Conservation (phyloP, 192 early-diverging fungal genomes). For the Gorgonomyces haynaldii region DNA sequence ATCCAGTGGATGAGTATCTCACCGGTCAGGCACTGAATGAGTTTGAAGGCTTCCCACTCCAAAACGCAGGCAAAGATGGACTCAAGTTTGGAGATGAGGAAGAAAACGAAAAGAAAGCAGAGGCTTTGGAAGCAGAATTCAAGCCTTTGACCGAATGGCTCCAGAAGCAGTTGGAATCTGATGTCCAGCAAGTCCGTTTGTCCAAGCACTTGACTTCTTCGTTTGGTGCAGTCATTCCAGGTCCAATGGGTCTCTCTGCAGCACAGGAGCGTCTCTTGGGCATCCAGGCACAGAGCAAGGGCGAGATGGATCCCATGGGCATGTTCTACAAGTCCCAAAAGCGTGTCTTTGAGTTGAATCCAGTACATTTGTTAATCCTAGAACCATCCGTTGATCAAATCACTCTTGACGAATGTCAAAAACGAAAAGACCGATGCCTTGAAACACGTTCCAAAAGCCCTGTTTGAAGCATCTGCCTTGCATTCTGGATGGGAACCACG, state of each 20-base stretch:
- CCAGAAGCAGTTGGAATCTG: conserved; percentile 13
- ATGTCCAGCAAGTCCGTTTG: conserved; percentile 42
- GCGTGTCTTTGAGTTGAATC: conserved; percentile 33
- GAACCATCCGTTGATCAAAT: conserved; percentile 32
- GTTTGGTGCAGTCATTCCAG: conserved; percentile 56
- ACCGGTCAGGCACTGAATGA: conserved; percentile 17
- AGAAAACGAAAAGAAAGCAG: conserved; percentile 9
- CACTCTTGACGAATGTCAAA: conserved; percentile 22
- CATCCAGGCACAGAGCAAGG: conserved; percentile 29
- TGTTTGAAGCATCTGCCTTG: conserved; percentile 31
- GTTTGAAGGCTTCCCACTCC: conserved; percentile 68
- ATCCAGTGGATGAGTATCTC: conserved; percentile 48
- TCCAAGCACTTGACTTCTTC: conserved; percentile 70
- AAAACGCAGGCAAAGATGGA: conserved; percentile 40
- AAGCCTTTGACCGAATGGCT: conserved; percentile 36
- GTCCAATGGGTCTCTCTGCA: conserved; percentile 25
- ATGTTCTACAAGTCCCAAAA: conserved; percentile 22
- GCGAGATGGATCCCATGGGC: conserved; percentile 22
- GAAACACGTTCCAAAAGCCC: conserved; percentile 15
- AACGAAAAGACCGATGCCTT: conserved; percentile 12
- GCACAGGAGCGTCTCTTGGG: conserved; percentile 35
- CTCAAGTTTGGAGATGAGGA: conserved; percentile 44
- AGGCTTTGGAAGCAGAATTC: conserved; percentile 25
- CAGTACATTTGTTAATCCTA: conserved; percentile 17
- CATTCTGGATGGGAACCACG: conserved; percentile 24